These are phyloP conservation scores for Gleditsia sinensis DNA, from an alignment of 306 rosid genomes.

Conservation along the genomic window DNA sequence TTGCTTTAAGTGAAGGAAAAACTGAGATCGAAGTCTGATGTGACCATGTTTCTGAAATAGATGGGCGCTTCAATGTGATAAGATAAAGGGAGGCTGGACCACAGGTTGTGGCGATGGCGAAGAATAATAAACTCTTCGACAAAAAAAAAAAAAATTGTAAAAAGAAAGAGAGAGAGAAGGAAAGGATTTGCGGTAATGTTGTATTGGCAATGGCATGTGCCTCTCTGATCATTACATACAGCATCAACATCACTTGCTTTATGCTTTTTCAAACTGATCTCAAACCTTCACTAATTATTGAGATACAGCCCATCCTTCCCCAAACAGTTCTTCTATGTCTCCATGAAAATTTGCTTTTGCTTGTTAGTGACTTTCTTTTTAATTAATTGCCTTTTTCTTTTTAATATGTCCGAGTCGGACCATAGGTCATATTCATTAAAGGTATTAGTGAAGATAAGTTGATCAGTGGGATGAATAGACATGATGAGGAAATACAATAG, in stretches of 20 bases:
- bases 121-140: background rate
- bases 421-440: conserved; percentile 48
- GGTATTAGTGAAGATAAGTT: no score
- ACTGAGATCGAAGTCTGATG: conserved; percentile 55
- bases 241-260: conserved; percentile 75
- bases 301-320: conserved; percentile 72
- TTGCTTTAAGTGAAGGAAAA: conserved; percentile 40
- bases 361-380: conserved; percentile 42
- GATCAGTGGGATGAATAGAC: no score
- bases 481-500: no score
- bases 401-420: conserved; percentile 60
- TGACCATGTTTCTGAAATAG: conserved; percentile 68
- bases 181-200: conserved; percentile 53
- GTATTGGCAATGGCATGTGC: conserved; percentile 67
- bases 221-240: conserved; percentile 59
- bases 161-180: background rate
- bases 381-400: conserved; percentile 13
- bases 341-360: conserved; percentile 54
- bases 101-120: conserved; percentile 54
- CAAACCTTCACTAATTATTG: conserved; percentile 62
- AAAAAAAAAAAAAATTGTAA: background rate
- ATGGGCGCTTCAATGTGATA: conserved; percentile 54
- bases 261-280: conserved; percentile 52
- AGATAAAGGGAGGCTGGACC: conserved; percentile 78
- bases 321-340: conserved; percentile 34